Evolutionary conservation across 257 asterid genomes (phyloP).

Genomic region (Agastache rugosa): DNA sequence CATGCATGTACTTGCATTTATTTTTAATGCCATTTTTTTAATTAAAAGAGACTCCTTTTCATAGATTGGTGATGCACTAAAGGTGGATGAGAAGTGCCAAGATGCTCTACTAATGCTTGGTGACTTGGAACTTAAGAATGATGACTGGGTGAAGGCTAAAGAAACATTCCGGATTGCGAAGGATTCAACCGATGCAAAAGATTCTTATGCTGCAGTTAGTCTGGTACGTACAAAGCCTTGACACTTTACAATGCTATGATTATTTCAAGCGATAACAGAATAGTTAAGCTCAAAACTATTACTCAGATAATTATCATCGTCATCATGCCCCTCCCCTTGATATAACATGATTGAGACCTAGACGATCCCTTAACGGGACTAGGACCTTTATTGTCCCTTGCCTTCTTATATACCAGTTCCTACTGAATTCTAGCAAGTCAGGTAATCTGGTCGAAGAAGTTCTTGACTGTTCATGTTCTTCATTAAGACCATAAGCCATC

Average conservation of each 20-base stretch:
- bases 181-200: conserved; percentile 78
- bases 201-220: conserved; percentile 93
- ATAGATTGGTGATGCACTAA: conserved; percentile 85
- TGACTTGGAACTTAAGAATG: conserved; percentile 97
- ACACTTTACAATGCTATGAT: conserved; percentile 24
- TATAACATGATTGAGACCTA: neutral
- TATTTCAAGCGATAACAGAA: neutral
- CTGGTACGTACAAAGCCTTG: conserved; percentile 61
- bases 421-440: neutral
- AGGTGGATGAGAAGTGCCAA: conserved; percentile 86
- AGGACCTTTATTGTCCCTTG: neutral
- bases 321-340: neutral
- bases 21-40: conserved; percentile 11
- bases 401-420: neutral
- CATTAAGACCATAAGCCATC: neutral
- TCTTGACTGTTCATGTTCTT: no score
- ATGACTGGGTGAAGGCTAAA: conserved; percentile 99
- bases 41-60: conserved; percentile 34
- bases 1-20: conserved; percentile 21
- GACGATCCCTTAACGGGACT: neutral
- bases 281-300: neutral
- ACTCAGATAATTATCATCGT: neutral
- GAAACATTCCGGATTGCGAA: conserved; percentile 90
- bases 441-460: neutral
- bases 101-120: conserved; percentile 98